Evolutionary conservation across 176 grass and related monocot species (phyloP), one percentile per base, ranked within the genome.

Genomic region (Leersia perrieri): DNA sequence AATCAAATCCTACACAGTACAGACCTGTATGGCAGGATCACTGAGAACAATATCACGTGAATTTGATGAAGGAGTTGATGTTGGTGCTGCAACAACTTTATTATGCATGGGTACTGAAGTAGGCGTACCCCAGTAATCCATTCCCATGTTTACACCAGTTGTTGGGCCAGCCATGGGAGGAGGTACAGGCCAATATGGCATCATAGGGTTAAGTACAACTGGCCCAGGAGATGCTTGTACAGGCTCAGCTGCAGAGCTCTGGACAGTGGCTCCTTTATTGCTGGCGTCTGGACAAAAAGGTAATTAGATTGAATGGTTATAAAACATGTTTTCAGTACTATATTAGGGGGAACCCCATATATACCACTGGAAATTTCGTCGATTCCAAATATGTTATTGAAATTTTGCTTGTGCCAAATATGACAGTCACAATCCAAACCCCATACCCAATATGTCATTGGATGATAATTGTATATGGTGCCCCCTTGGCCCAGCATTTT

Each of bases 81-180:
- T 39, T 28, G 85, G 85, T 71, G 76, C 64, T 38, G 63, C 70
- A 31, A 84, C 40, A 66, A 84, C 77, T 84, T 91, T 87, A 76
- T 76, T 71, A 76, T 87, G 89, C 80, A 87, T 33, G 25, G 84
- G 13, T 83, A 84, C 63, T 22, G 85, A 80, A 44, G 85, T 64
- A 66, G 85, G 84, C 76, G 85, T 77, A 84, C 71, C 81, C 89
- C 89, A 87, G 64, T 91, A 91, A 80, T 87, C 89, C 58, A 84
- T 63, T 63, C 89, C 75, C 85, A 86, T 72, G 66, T 72, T 89
- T 39, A 90, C 13, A 69, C 36, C 33, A 78, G 84, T 80, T 70
- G 84, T 71, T 87, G 85, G 84, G 29, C 85, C 89, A 84, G 80
- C 71, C 80, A 91, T 87, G 64, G 80, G 80, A 80, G 80, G 81